Base-by-base conservation (phyloP, 1,139 yeast genomes). In the Blastobotrys illinoisensis region DNA sequence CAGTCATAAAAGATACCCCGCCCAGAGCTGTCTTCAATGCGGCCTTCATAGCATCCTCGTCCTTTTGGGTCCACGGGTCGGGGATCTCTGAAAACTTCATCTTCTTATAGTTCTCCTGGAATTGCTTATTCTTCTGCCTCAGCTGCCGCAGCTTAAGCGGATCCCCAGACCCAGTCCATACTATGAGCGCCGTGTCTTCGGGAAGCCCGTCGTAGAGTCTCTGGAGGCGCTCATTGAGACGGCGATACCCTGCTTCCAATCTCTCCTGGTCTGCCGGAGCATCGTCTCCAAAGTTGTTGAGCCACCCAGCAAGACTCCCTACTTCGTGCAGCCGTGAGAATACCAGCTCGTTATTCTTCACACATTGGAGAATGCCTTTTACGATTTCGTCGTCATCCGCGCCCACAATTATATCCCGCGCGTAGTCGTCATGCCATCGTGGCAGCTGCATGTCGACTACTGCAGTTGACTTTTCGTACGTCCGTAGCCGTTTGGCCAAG, bases 141-240 rank as follows among this genome's bases (percentile, higher is more conserved):
- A 88, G 71, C 49, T 73, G 68, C 14, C 70, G 66, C 80, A 85
- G 77, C 48, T 75, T 79, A 18, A 75, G 66, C 2, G 85, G 82
- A 61, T 82, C 80, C 1, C 91, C 90, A 54, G 79, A 74, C 1
- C 86, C 88, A 0, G 89, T 77, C 62, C 81, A 74, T 0, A 90
- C 67, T 0, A 89, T 71, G 36, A 91, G 64, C 23, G 85, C 71
- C 0, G 95, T 79, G 49, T 82, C 77, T 0, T 73, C 70, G 0
- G 96, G 90, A 20, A 86, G 65, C 1, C 67, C 59, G 0, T 74
- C 71, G 63, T 85, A 82, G 3, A 91, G 71, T 45, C 67, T 67
- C 9, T 68, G 61, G 14, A 91, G 62, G 47, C 85, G 71, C 1
- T 63, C 58, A 61, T 80, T 78, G 11, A 85, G 64, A 7, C 68